Conservation (phyloP, 2,329 filamentous ascomycete species). For the Seiridium unicorne region DNA sequence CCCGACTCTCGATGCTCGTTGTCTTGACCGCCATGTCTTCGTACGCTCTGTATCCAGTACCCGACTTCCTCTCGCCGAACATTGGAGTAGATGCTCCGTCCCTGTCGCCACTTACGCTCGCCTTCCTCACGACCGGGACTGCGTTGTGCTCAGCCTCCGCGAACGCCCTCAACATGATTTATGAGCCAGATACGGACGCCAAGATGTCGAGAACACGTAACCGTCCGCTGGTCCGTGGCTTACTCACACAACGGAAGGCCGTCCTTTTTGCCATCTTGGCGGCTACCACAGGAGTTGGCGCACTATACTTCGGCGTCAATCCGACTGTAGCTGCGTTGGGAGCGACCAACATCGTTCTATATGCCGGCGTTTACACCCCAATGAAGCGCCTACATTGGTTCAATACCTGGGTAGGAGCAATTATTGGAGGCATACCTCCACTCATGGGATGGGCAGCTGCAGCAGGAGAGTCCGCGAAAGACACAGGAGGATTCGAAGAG, state of each 20-base stretch:
- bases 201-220: constrained; percentile 94
- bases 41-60: constrained; percentile 91
- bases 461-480: constrained; percentile 80
- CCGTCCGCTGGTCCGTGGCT: constrained; percentile 77
- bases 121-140: constrained; percentile 89
- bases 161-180: constrained; percentile 96
- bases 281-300: constrained; percentile 65
- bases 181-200: constrained; percentile 86
- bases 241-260: constrained; percentile 71
- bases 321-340: constrained; percentile 88
- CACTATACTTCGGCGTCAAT: constrained; percentile 88
- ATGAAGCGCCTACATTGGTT: constrained; percentile 81
- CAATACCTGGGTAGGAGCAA: constrained; percentile 93
- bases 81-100: constrained; percentile 67
- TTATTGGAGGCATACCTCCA: constrained; percentile 91
- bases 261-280: constrained; percentile 76
- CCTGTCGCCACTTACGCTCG: constrained; percentile 83
- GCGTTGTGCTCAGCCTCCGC: constrained; percentile 86
- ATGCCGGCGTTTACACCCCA: constrained; percentile 90
- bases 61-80: constrained; percentile 73
- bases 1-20: constrained; percentile 86
- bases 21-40: constrained; percentile 87
- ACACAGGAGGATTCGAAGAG: constrained; percentile 73
- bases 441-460: constrained; percentile 98
- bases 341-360: constrained; percentile 80